phyloP scores from a whole-genome alignment of 1,284 basidiomycete genomes.

The Mycosarcoma maydis region DNA sequence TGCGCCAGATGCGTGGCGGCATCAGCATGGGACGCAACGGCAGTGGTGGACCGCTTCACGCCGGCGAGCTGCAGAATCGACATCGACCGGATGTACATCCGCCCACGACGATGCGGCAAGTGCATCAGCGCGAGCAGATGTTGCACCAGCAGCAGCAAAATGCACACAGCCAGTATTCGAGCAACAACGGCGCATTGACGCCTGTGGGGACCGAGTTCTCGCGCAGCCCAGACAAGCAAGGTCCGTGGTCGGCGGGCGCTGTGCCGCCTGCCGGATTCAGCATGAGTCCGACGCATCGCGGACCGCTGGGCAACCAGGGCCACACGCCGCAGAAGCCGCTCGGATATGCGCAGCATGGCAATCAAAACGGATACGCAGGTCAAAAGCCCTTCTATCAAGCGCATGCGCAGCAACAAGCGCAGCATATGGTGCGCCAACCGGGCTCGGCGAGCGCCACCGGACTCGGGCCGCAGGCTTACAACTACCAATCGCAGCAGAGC shows the following conservation, averaged over 20 bases:
- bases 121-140: slow-evolving; percentile 33
- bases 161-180: slow-evolving; percentile 18
- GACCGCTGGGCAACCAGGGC: slow-evolving; percentile 4
- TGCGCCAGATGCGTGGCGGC: slow-evolving; percentile 33
- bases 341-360: background rate
- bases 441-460: background rate
- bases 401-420: slow-evolving; percentile 2
- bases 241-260: slow-evolving; percentile 35
- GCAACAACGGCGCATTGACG: slow-evolving; percentile 8
- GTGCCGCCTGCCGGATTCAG: slow-evolving; percentile 11
- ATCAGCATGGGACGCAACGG: slow-evolving; percentile 30
- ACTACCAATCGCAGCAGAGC: background rate
- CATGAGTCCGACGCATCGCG: slow-evolving; percentile 16
- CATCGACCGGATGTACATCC: slow-evolving; percentile 53
- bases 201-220: slow-evolving; percentile 31
- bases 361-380: background rate
- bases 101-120: slow-evolving; percentile 53
- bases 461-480: background rate
- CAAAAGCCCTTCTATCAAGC: slow-evolving; percentile 2
- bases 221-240: slow-evolving; percentile 27
- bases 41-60: slow-evolving; percentile 28
- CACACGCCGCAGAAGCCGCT: slow-evolving; percentile 29
- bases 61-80: slow-evolving; percentile 45
- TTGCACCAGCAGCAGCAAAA: slow-evolving; percentile 18
- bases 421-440: slow-evolving; percentile 8